Evolutionary conservation across 345 rosid species (phyloP).

Genomic region (Citrus medica): DNA sequence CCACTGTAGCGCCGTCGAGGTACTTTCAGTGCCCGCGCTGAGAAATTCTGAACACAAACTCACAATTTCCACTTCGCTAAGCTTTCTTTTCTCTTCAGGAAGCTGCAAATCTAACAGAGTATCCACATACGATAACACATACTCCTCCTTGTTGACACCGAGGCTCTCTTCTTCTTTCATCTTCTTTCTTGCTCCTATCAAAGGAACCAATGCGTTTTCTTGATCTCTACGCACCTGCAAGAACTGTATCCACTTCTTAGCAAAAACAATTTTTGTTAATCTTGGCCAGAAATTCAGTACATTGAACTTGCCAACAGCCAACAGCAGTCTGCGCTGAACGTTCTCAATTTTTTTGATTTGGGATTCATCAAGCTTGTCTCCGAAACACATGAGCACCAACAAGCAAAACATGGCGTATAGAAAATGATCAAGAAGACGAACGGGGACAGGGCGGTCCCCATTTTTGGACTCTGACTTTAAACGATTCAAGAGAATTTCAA

Average conservation of each 20-base stretch:
- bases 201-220: neutral
- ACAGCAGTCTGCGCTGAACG: neutral
- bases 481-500: neutral
- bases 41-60: conserved; percentile 1
- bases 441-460: neutral
- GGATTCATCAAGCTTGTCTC: conserved; percentile 9
- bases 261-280: conserved; percentile 6
- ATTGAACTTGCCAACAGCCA: neutral
- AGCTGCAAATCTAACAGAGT: conserved; percentile 31
- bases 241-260: neutral
- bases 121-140: conserved; percentile 25
- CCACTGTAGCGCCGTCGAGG: conserved; percentile 22
- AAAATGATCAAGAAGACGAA: neutral
- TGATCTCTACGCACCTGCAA: neutral
- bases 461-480: neutral
- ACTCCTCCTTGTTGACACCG: neutral
- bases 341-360: conserved; percentile 2
- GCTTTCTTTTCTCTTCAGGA: conserved; percentile 11
- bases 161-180: neutral
- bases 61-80: neutral
- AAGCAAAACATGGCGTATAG: conserved; percentile 11
- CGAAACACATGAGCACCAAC: conserved; percentile 20
- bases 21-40: conserved; percentile 7
- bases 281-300: conserved; percentile 10
- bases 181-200: neutral